A percentile compares a stretch with the other conserved stretches of the same genome.
Evolutionary conservation across 2,329 filamentous ascomycete species (phyloP).

Genomic region (Colletotrichum gloeosporioides): DNA sequence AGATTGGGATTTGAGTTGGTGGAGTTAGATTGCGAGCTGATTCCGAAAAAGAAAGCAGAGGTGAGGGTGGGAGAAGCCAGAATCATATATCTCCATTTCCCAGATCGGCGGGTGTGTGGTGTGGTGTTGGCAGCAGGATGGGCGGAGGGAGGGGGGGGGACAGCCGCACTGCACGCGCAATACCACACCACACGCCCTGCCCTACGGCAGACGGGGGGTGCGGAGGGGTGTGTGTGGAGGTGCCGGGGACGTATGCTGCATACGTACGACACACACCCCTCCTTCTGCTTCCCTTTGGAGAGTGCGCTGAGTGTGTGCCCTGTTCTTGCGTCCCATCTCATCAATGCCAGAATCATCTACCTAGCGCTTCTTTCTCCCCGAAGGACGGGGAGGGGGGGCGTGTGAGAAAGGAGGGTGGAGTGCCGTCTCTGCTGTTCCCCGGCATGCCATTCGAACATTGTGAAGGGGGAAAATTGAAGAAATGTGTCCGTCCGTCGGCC

Average conservation of each 20-base stretch:
- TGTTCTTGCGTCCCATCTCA: not conserved
- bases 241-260: not conserved
- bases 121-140: not conserved
- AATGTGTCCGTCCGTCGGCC: constrained; percentile 8
- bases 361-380: not conserved
- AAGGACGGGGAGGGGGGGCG: not conserved
- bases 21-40: not conserved
- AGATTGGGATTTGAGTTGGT: not conserved
- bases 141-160: not conserved
- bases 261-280: not conserved
- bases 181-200: not conserved
- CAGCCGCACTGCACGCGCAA: not conserved
- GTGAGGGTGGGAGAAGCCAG: not conserved
- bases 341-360: not conserved
- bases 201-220: not conserved
- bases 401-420: not conserved
- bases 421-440: not conserved
- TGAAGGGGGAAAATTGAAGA: not conserved
- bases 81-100: constrained; percentile 17
- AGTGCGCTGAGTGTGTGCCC: not conserved
- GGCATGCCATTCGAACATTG: not conserved
- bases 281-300: not conserved
- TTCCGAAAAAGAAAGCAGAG: not conserved
- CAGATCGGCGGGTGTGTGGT: not conserved
- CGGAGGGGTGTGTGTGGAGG: not conserved